Conservation (phyloP, 352 stramenopile genomes). For the Plasmopara halstedii region DNA sequence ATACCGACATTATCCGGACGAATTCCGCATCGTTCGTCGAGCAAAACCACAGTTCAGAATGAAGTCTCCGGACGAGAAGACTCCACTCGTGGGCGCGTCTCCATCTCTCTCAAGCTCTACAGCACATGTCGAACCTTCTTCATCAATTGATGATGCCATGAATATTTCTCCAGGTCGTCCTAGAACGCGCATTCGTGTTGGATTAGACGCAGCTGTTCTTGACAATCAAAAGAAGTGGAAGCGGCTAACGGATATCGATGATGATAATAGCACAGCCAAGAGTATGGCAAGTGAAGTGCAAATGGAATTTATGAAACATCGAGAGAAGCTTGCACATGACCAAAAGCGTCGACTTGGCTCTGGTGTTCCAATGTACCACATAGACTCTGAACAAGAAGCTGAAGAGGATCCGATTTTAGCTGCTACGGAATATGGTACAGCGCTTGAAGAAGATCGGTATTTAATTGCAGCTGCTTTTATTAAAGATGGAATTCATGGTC, state of each 20-base stretch:
- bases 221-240: constrained; percentile 84
- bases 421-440: constrained; percentile 21
- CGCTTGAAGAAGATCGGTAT: constrained; percentile 56
- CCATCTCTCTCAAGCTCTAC: neutral
- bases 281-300: constrained; percentile 79
- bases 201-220: constrained; percentile 53
- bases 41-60: constrained; percentile 9
- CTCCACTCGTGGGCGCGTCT: constrained; percentile 22
- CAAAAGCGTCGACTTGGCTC: constrained; percentile 29
- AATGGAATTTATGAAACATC: constrained; percentile 55
- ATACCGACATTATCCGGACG: neutral
- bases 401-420: constrained; percentile 25
- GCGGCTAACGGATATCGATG: constrained; percentile 59
- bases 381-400: constrained; percentile 8
- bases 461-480: constrained; percentile 74
- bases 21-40: neutral
- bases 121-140: neutral
- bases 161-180: constrained; percentile 12
- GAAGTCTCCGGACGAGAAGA: constrained; percentile 29
- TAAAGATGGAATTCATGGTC: constrained; percentile 73
- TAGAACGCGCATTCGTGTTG: constrained; percentile 38
- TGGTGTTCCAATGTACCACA: constrained; percentile 31
- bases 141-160: constrained; percentile 2
- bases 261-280: constrained; percentile 75
- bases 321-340: constrained; percentile 36